Percentiles rank a stretch among this genome's conserved stretches.
Conservation (phyloP, 2,329 filamentous ascomycete genomes). For the Botrytis pseudocinerea region DNA sequence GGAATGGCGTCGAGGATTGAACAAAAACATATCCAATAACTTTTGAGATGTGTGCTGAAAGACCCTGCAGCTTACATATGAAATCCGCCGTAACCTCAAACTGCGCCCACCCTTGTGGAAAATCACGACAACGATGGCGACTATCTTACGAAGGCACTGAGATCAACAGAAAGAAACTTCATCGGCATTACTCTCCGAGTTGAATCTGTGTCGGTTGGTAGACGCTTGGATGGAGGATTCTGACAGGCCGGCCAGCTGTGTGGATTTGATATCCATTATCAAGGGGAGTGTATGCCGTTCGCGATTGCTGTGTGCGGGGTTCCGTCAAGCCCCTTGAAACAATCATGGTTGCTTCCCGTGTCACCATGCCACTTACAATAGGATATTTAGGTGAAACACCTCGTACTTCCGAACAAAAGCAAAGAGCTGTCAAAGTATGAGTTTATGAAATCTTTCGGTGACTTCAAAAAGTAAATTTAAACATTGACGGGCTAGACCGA, state of each 20-base stretch:
- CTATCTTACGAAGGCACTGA: neutral
- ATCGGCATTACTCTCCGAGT: too few relatives aligned
- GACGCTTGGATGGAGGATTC: neutral
- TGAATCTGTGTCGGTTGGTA: neutral
- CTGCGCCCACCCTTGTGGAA: neutral
- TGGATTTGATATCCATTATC: neutral
- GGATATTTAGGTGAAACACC: too few relatives aligned
- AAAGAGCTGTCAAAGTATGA: too few relatives aligned
- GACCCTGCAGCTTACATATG: neutral
- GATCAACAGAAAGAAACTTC: neutral
- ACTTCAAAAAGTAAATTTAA: neutral
- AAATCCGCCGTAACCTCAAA: neutral
- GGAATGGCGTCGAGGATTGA: neutral
- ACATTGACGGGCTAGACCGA: too few relatives aligned
- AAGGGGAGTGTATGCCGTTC: neutral
- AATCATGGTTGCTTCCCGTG: neutral
- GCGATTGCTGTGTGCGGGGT: too few relatives aligned
- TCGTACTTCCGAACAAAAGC: neutral
- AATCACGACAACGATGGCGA: neutral
- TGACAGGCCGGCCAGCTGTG: too few relatives aligned
- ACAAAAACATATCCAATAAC: neutral
- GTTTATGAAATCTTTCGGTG: neutral
- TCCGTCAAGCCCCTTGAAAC: neutral
- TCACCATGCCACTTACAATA: neutral
- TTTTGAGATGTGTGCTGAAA: neutral